A percentile compares a stretch with the other conserved stretches of the same genome.
Evolutionary conservation across 306 rosid species (phyloP).

Genomic region (Medicago ruthenica): DNA sequence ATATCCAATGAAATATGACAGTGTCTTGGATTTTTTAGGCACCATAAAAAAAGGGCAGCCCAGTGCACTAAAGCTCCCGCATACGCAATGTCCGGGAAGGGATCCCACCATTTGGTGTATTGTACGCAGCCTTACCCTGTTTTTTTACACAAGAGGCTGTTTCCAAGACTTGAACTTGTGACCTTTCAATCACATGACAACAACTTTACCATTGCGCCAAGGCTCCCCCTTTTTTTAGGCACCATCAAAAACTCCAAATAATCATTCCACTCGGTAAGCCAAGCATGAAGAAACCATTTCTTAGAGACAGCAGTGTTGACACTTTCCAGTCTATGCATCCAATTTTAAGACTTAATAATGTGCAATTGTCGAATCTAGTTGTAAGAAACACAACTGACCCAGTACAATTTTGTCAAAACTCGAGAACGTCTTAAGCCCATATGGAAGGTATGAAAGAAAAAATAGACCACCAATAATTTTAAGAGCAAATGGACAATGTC

Average conservation of each 20-base stretch:
- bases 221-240: no score
- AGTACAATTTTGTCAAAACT: constrained; percentile 13
- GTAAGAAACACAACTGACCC: constrained; percentile 6
- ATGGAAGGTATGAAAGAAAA: no score
- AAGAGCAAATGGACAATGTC: neutral
- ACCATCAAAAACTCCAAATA: neutral
- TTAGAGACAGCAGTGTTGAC: neutral
- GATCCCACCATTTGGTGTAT: no score
- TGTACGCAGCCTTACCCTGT: no score
- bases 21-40: neutral
- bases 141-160: no score
- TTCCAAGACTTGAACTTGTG: no score
- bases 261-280: constrained; percentile 1
- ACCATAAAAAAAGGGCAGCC: no score
- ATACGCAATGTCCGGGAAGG: no score
- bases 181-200: no score
- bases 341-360: neutral
- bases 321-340: constrained; percentile 7
- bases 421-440: neutral
- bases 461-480: no score
- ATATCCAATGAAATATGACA: neutral
- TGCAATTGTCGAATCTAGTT: neutral
- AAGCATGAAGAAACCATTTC: constrained; percentile 23
- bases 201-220: no score
- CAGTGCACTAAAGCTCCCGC: no score